These are phyloP conservation scores for Wickerhamiella lipophila DNA, from an alignment of 805 yeast genomes.

Conservation along the genomic window DNA sequence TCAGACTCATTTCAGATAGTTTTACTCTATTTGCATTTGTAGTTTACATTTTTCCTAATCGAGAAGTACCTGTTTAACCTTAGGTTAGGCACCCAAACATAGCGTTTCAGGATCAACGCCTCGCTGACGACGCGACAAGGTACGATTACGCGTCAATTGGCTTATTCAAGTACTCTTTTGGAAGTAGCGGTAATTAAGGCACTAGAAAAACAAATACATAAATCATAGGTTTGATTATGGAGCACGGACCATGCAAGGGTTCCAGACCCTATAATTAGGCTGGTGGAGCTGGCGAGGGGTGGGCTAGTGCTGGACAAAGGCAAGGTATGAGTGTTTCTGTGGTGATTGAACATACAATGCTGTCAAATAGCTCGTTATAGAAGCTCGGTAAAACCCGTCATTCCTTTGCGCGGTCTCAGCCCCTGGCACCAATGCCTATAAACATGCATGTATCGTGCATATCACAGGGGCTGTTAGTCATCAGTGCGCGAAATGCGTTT, in stretches of 20 bases:
- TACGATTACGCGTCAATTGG: background rate
- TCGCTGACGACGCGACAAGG: background rate
- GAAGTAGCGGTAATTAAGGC: background rate
- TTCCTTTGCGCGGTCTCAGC: no score
- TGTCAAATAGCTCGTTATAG: no score
- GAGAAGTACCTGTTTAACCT: background rate
- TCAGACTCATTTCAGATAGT: background rate
- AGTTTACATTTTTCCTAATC: background rate
- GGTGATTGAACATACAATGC: no score
- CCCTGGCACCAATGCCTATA: background rate
- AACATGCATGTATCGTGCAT: background rate
- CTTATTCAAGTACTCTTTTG: background rate
- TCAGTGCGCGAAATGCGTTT: conserved; percentile 7
- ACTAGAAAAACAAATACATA: no score
- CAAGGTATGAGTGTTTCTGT: no score
- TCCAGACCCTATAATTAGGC: background rate
- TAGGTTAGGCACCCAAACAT: background rate
- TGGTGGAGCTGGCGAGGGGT: background rate
- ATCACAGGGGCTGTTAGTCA: conserved; percentile 1
- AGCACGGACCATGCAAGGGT: conserved; percentile 4
- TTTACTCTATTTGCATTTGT: background rate
- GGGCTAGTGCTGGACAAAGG: background rate
- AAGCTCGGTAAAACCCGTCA: no score
- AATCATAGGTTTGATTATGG: background rate
- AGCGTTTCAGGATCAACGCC: background rate